Evolutionary conservation across 177 flowering plant species (phyloP).

Genomic region (Vitis hybrid): DNA sequence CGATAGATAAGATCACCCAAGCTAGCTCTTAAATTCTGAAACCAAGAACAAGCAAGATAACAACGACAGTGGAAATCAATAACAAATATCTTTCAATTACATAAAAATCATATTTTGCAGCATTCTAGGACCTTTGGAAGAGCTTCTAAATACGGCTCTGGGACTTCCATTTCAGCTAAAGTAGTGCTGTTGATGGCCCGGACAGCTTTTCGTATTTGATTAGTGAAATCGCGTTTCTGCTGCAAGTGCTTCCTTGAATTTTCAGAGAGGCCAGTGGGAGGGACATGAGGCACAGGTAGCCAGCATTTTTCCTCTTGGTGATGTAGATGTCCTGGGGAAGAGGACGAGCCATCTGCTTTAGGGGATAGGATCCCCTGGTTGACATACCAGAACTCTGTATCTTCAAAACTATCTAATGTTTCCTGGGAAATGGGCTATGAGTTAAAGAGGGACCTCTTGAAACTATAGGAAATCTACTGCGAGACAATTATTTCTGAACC

Average conservation of each 20-base stretch:
- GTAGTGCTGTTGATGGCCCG: constrained; percentile 62
- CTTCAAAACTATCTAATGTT: constrained; percentile 50
- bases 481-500: constrained; percentile 9
- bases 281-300: constrained; percentile 71
- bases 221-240: constrained; percentile 59
- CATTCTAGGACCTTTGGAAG: constrained; percentile 55
- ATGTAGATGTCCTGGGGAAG: constrained; percentile 39
- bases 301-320: constrained; percentile 78
- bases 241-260: constrained; percentile 52
- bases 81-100: too few relatives aligned
- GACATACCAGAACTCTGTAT: constrained; percentile 69
- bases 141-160: constrained; percentile 51
- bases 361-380: constrained; percentile 60
- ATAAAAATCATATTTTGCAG: background rate
- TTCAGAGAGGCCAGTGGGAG: constrained; percentile 55
- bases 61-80: background rate
- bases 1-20: constrained; percentile 69
- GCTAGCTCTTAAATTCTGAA: constrained; percentile 66
- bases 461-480: background rate
- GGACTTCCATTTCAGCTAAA: constrained; percentile 70
- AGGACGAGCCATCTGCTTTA: constrained; percentile 50
- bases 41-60: constrained; percentile 10
- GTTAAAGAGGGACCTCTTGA: background rate
- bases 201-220: constrained; percentile 70
- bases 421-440: constrained; percentile 33